phyloP scores from a whole-genome alignment of 1,284 basidiomycete species.

The Boletus hoseneyae region DNA sequence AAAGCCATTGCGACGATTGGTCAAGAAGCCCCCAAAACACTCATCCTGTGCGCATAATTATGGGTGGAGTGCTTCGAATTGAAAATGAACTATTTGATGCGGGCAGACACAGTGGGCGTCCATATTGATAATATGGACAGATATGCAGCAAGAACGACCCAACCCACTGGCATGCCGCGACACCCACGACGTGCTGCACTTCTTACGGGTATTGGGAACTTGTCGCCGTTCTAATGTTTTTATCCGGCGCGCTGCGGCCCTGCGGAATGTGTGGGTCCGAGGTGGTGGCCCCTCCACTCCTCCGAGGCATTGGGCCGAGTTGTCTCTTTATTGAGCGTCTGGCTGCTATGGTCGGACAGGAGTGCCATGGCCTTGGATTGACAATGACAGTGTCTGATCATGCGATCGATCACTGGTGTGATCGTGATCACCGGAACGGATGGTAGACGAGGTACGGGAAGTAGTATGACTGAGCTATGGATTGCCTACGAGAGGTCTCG shows the following conservation, averaged over 20 bases:
- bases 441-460: constrained; percentile 10
- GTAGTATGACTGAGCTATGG: constrained; percentile 4
- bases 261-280: constrained; percentile 20
- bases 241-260: constrained; percentile 25
- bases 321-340: not conserved
- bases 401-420: constrained; percentile 32
- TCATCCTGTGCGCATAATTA: constrained; percentile 10
- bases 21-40: constrained; percentile 11
- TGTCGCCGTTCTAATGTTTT: constrained; percentile 20
- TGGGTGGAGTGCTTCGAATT: constrained; percentile 30
- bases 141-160: constrained; percentile 6
- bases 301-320: constrained; percentile 13
- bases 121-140: constrained; percentile 23
- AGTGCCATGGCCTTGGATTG: constrained; percentile 9
- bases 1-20: constrained; percentile 19
- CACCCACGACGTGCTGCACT: constrained; percentile 11
- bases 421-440: constrained; percentile 37
- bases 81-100: constrained; percentile 29
- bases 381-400: constrained; percentile 27
- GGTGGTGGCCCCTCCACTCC: constrained; percentile 11
- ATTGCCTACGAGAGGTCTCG: constrained; percentile 4
- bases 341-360: constrained; percentile 1
- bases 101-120: constrained; percentile 11
- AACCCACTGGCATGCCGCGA: constrained; percentile 24
- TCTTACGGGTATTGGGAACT: constrained; percentile 12